Evolutionary conservation across 495 filamentous ascomycete genomes (phyloP).

Genomic region (Staphylotrichum tortipilum): DNA sequence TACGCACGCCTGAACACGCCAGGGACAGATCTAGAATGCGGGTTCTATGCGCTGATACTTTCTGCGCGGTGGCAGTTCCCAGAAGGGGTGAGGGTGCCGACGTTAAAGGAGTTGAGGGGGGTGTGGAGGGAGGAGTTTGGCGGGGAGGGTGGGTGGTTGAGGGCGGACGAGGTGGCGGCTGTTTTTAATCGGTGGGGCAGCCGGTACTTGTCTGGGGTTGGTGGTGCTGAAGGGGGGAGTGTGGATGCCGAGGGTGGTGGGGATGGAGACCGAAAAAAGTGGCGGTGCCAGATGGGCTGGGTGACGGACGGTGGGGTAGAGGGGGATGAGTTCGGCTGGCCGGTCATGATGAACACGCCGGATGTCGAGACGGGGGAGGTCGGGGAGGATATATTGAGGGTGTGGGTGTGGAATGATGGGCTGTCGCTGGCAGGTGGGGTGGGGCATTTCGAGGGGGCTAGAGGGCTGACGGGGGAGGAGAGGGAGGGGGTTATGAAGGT

Average conservation of each 20-base stretch:
- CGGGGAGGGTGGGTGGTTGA: slow-evolving; percentile 4
- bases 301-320: slow-evolving; percentile 1
- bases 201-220: neutral
- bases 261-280: too few relatives aligned
- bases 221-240: too few relatives aligned
- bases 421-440: slow-evolving; percentile 8
- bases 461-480: slow-evolving; percentile 7
- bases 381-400: slow-evolving; percentile 13
- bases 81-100: neutral
- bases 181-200: slow-evolving; percentile 11
- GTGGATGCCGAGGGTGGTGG: neutral
- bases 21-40: slow-evolving; percentile 15
- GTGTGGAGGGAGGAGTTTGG: neutral
- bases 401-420: slow-evolving; percentile 22
- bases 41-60: slow-evolving; percentile 9
- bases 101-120: slow-evolving; percentile 1
- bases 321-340: slow-evolving; percentile 5
- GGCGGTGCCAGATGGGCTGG: slow-evolving; percentile 16
- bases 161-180: slow-evolving; percentile 11
- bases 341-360: slow-evolving; percentile 17
- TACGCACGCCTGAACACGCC: slow-evolving; percentile 14
- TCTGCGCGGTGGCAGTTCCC: slow-evolving; percentile 5
- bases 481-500: neutral
- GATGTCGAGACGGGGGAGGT: slow-evolving; percentile 10
- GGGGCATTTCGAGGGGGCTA: slow-evolving; percentile 18